Evolutionary conservation across 768 basidiomycete genomes (phyloP).

Genomic region (Amanita brunnescens): DNA sequence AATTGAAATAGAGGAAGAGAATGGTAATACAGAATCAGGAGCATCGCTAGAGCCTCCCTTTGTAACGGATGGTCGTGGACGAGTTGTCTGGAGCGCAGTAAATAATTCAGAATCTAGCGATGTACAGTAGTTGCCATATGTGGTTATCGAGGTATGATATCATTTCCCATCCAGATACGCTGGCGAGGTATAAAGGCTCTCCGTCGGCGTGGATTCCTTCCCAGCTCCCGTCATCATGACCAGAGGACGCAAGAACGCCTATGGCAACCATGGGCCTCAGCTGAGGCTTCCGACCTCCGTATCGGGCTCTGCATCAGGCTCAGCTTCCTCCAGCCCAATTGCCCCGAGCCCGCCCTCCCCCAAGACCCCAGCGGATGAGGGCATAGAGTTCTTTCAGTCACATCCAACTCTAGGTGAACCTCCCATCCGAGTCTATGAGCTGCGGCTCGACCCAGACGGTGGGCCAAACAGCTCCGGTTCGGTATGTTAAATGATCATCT

Average conservation of each 20-base stretch:
- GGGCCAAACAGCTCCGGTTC: slow-evolving; percentile 80
- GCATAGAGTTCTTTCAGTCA: slow-evolving; percentile 78
- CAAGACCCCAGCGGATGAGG: slow-evolving; percentile 90
- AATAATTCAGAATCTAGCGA: neutral
- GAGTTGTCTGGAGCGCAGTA: slow-evolving; percentile 40
- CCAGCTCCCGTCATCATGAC: slow-evolving; percentile 11
- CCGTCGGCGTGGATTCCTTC: neutral
- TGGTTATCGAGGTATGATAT: slow-evolving; percentile 3
- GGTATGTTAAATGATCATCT: slow-evolving; percentile 35
- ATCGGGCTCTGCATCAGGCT: slow-evolving; percentile 13
- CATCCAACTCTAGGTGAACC: slow-evolving; percentile 40
- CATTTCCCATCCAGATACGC: neutral
- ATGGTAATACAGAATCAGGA: too few species aligned
- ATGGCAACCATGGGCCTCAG: slow-evolving; percentile 20
- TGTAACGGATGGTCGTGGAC: slow-evolving; percentile 55
- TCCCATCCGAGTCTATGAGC: slow-evolving; percentile 78
- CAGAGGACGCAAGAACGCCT: slow-evolving; percentile 17
- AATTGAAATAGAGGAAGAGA: neutral
- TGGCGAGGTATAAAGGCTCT: slow-evolving; percentile 10
- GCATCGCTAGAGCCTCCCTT: slow-evolving; percentile 35
- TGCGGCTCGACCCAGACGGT: slow-evolving; percentile 82
- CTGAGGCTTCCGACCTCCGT: slow-evolving; percentile 20
- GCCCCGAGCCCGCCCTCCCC: slow-evolving; percentile 41
- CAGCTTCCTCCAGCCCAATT: slow-evolving; percentile 17
- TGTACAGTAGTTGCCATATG: slow-evolving; percentile 3